phyloP scores from a whole-genome alignment of 495 filamentous ascomycete species.

The Chaetomium tenue region DNA sequence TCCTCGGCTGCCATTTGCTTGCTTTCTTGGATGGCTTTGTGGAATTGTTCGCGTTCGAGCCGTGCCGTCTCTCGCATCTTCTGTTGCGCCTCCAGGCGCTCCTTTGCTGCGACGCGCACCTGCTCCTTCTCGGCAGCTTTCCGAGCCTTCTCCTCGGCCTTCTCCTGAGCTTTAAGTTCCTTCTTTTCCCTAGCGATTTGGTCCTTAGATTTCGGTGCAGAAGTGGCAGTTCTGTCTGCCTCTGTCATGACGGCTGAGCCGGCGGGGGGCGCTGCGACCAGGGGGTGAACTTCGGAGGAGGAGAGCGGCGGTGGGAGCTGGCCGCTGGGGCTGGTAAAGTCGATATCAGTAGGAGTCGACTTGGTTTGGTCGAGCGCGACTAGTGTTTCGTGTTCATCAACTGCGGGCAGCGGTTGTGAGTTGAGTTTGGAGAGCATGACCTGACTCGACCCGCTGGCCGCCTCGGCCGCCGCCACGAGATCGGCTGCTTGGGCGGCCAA shows the following conservation, averaged over 20 bases:
- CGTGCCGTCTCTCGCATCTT: constrained; percentile 37
- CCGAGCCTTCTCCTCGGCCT: constrained; percentile 63
- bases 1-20: constrained; percentile 45
- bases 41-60: constrained; percentile 42
- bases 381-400: constrained; percentile 55
- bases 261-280: constrained; percentile 35
- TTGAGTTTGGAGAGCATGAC: constrained; percentile 40
- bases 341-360: constrained; percentile 53
- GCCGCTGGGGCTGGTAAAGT: constrained; percentile 21
- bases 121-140: constrained; percentile 65
- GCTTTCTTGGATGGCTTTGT: constrained; percentile 45
- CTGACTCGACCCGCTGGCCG: constrained; percentile 38
- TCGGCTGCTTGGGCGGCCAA: constrained; percentile 56
- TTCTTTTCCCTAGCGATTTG: constrained; percentile 55
- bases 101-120: constrained; percentile 59
- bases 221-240: constrained; percentile 34
- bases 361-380: constrained; percentile 57
- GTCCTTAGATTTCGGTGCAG: constrained; percentile 49
- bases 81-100: constrained; percentile 38
- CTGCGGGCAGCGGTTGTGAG: constrained; percentile 39
- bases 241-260: constrained; percentile 33
- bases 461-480: constrained; percentile 45
- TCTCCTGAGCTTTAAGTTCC: constrained; percentile 57
- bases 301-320: constrained; percentile 29
- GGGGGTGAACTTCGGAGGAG: constrained; percentile 31